Evolutionary conservation across 208 protist species (phyloP).

Genomic region (Porcisia hertigi): DNA sequence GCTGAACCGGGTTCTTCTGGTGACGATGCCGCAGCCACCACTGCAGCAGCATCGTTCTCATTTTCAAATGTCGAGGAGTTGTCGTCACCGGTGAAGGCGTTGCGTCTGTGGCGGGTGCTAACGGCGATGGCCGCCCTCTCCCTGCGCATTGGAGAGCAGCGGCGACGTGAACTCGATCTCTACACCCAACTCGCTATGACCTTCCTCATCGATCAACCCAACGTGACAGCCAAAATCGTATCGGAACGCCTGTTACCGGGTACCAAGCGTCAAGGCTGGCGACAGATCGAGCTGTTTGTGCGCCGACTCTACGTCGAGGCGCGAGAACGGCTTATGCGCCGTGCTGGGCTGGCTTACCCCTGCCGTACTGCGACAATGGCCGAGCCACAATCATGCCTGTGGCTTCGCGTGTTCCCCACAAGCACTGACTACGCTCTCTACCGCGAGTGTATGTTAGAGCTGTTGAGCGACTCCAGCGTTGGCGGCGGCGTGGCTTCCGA

Average conservation of each 20-base stretch:
- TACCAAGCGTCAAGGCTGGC: slow-evolving; percentile 48
- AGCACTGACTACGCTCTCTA: slow-evolving; percentile 39
- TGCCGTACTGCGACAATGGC: not conserved
- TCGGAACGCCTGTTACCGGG: slow-evolving; percentile 55
- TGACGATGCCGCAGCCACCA: not conserved
- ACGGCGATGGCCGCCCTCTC: slow-evolving; percentile 41
- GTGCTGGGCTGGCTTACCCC: not conserved
- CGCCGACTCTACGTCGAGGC: slow-evolving; percentile 62
- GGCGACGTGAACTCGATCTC: slow-evolving; percentile 45
- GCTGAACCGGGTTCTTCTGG: not conserved
- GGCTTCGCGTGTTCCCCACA: slow-evolving; percentile 30
- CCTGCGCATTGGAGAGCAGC: slow-evolving; percentile 38
- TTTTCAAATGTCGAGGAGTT: slow-evolving; percentile 47
- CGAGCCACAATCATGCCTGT: slow-evolving; percentile 1
- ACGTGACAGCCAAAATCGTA: slow-evolving; percentile 42
- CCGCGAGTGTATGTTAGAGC: slow-evolving; percentile 46
- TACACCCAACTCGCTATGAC: slow-evolving; percentile 60
- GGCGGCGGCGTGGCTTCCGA: slow-evolving; percentile 7
- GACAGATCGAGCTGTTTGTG: slow-evolving; percentile 47
- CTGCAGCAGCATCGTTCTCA: slow-evolving; percentile 2
- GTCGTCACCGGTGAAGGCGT: slow-evolving; percentile 28
- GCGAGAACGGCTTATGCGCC: slow-evolving; percentile 38
- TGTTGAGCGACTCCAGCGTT: slow-evolving; percentile 8
- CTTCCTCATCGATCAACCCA: slow-evolving; percentile 44
- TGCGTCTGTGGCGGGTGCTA: slow-evolving; percentile 52